Evolutionary conservation across 2,329 filamentous ascomycete genomes (phyloP).

Genomic region (Fusarium decemcellulare): DNA sequence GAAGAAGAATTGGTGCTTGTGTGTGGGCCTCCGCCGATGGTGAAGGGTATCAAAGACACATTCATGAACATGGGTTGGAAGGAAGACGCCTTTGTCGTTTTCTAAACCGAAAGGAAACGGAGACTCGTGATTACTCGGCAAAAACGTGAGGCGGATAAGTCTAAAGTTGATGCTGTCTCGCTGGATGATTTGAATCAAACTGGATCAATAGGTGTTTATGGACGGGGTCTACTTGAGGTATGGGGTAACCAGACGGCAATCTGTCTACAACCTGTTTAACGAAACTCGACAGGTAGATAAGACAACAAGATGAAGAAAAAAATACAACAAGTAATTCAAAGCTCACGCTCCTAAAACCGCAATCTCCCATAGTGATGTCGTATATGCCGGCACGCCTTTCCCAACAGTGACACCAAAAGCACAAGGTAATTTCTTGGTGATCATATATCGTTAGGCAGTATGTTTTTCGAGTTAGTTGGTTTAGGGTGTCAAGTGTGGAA

Average conservation of each 20-base stretch:
- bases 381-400: neutral
- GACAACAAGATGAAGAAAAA: neutral
- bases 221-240: constrained; percentile 8
- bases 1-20: constrained; percentile 78
- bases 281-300: neutral
- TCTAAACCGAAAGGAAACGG: constrained; percentile 25
- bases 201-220: constrained; percentile 5
- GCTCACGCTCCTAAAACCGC: constrained; percentile 8
- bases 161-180: neutral
- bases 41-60: constrained; percentile 73
- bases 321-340: neutral
- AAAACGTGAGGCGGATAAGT: neutral
- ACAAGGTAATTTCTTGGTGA: constrained; percentile 1
- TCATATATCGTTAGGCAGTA: constrained; percentile 24
- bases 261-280: neutral
- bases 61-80: constrained; percentile 74
- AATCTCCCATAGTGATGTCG: neutral
- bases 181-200: neutral
- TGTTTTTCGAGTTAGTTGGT: neutral
- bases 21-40: constrained; percentile 84
- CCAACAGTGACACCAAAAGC: constrained; percentile 7
- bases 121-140: neutral
- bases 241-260: neutral
- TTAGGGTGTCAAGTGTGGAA: neutral
- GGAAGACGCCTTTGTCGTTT: constrained; percentile 47